phyloP scores from a whole-genome alignment of 768 basidiomycete species.

The Suillus americanus region DNA sequence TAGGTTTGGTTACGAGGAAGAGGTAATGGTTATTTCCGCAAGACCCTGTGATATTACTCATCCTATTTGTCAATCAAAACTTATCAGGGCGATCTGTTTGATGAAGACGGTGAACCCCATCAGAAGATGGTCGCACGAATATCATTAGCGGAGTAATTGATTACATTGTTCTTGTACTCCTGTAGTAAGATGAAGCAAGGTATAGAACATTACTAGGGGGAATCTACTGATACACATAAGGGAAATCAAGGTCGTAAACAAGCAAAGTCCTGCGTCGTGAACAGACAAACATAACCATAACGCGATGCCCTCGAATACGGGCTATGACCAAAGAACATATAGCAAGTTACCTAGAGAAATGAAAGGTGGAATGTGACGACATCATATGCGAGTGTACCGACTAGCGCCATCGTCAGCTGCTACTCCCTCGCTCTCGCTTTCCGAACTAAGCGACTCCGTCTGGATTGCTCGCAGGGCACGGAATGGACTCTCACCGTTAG shows the following conservation, averaged over 20 bases:
- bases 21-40: conserved; percentile 44
- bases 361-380: conserved; percentile 12
- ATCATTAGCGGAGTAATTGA: conserved; percentile 36
- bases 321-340: conserved; percentile 28
- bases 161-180: conserved; percentile 23
- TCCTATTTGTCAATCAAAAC: conserved; percentile 17
- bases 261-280: conserved; percentile 30
- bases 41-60: conserved; percentile 11
- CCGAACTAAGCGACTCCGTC: conserved; percentile 60
- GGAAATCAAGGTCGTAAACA: conserved; percentile 19
- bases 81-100: conserved; percentile 68
- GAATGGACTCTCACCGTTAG: conserved; percentile 42
- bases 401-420: conserved; percentile 48
- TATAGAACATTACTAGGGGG: conserved; percentile 32
- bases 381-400: conserved; percentile 37
- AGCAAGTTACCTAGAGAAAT: conserved; percentile 15
- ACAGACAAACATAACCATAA: conserved; percentile 19
- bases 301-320: conserved; percentile 37
- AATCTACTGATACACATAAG: conserved; percentile 45
- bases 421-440: conserved; percentile 69
- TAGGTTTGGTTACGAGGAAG: conserved; percentile 67
- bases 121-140: conserved; percentile 74
- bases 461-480: conserved; percentile 47
- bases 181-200: conserved; percentile 18
- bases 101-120: conserved; percentile 84